Evolutionary conservation across 176 grass and related monocot genomes (phyloP).

Genomic region (Musa troglodytarum): DNA sequence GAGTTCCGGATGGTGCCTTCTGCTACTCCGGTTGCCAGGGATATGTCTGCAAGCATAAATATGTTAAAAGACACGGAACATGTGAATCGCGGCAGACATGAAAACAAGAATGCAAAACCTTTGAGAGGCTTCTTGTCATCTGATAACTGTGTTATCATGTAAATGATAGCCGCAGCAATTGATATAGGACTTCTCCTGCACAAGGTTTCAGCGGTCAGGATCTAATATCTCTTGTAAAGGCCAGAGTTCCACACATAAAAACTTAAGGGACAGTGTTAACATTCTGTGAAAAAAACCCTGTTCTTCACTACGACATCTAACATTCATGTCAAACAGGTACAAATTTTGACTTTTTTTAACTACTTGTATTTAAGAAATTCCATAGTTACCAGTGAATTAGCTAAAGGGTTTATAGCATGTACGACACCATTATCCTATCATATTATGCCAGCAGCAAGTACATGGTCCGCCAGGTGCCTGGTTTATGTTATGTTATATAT

Average conservation of each 20-base stretch:
- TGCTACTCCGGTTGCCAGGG: slow-evolving; percentile 6
- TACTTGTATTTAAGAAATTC: too few relatives aligned
- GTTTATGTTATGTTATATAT: too few relatives aligned
- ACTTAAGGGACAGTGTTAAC: background rate
- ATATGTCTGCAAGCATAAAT: background rate
- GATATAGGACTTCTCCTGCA: slow-evolving; percentile 17
- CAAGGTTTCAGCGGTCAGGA: background rate
- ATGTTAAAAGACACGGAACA: background rate
- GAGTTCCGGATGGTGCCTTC: slow-evolving; percentile 10
- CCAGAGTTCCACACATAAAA: background rate
- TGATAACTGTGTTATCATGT: slow-evolving; percentile 9
- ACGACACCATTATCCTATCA: too few relatives aligned
- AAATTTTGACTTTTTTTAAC: too few relatives aligned
- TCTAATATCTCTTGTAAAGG: background rate
- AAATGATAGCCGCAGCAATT: slow-evolving; percentile 9
- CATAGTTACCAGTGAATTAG: background rate
- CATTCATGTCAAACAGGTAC: background rate
- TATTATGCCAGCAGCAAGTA: too few relatives aligned
- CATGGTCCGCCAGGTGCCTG: too few relatives aligned
- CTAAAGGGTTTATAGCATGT: background rate
- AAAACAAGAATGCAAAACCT: background rate
- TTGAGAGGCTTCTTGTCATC: background rate
- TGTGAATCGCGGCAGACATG: background rate
- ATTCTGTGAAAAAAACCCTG: background rate
- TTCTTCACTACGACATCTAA: background rate